A percentile compares a stretch with the other conserved stretches of the same genome.
These are phyloP conservation scores for Diversispora epigaea DNA, from an alignment of 192 early-diverging fungal genomes.

Conservation along the genomic window DNA sequence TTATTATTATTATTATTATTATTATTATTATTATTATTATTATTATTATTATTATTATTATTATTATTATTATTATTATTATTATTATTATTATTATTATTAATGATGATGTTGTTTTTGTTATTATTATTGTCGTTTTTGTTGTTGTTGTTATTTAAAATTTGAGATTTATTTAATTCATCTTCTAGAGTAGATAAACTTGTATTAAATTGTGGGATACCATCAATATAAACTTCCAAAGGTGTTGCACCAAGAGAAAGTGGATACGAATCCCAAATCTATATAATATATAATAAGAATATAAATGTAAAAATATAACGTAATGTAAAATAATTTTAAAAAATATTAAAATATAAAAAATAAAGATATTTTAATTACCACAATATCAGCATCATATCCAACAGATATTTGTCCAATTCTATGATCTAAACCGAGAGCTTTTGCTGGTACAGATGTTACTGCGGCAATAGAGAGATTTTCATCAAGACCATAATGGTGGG, in stretches of 20 bases:
- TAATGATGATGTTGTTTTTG: not conserved
- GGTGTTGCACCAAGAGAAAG: conserved; percentile 69
- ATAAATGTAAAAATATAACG: too few relatives aligned
- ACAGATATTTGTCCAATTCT: conserved; percentile 62
- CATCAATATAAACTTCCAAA: conserved; percentile 73
- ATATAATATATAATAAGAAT: not conserved
- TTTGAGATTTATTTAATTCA: not conserved
- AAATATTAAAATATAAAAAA: not conserved
- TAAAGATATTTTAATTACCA: conserved; percentile 29
- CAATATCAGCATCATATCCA: conserved; percentile 80
- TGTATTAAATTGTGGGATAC: conserved; percentile 56
- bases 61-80: too few relatives aligned
- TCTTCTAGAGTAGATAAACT: not conserved
- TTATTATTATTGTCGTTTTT: not conserved
- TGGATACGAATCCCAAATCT: conserved; percentile 72
- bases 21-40: not conserved
- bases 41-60: too few relatives aligned
- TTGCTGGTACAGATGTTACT: conserved; percentile 72
- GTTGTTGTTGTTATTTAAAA: not conserved
- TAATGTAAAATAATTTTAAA: too few relatives aligned
- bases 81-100: conserved; percentile 23
- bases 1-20: not conserved
- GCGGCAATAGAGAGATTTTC: conserved; percentile 57
- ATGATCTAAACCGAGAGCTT: conserved; percentile 62
- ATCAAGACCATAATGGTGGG: conserved; percentile 68